Conservation (phyloP, 2,329 filamentous ascomycete species). For the Stemphylium lycopersici region DNA sequence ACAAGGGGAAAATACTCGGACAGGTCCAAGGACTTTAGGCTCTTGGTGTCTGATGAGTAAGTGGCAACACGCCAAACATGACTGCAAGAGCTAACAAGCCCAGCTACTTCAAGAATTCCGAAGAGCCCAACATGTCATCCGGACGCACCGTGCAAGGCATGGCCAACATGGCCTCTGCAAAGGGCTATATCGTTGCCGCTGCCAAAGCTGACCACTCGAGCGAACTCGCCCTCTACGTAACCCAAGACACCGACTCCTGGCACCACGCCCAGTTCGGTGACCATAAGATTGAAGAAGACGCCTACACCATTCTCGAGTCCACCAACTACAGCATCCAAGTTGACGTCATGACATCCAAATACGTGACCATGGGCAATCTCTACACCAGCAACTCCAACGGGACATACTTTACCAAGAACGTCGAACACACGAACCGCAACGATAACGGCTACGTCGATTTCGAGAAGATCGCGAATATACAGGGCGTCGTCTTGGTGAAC, state of each 20-base stretch:
- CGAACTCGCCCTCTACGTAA: constrained; percentile 91
- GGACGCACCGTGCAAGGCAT: constrained; percentile 78
- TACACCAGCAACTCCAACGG: constrained; percentile 98
- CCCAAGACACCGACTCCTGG: constrained; percentile 83
- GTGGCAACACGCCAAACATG: constrained; percentile 2
- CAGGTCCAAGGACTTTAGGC: constrained; percentile 73
- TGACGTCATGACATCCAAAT: constrained; percentile 77
- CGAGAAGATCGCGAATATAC: constrained; percentile 88
- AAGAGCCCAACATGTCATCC: constrained; percentile 77
- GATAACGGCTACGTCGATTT: constrained; percentile 82
- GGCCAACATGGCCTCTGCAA: constrained; percentile 80
- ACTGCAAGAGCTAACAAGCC: constrained; percentile 20
- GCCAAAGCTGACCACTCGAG: constrained; percentile 78
- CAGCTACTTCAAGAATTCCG: constrained; percentile 70
- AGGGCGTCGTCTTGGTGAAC: constrained; percentile 91
- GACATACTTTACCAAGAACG: constrained; percentile 91
- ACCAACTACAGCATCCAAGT: constrained; percentile 98
- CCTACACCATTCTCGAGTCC: constrained; percentile 92
- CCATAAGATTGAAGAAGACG: constrained; percentile 81
- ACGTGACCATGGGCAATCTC: constrained; percentile 79
- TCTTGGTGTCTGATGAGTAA: constrained; percentile 77
- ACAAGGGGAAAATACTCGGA: constrained; percentile 74
- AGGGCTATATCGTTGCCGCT: constrained; percentile 85
- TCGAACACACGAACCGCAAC: constrained; percentile 91
- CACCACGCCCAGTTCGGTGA: constrained; percentile 88